Percentiles rank a stretch among this genome's conserved stretches.
phyloP scores from a whole-genome alignment of 192 early-diverging fungal genomes.

The Entophlyctis helioformis region DNA sequence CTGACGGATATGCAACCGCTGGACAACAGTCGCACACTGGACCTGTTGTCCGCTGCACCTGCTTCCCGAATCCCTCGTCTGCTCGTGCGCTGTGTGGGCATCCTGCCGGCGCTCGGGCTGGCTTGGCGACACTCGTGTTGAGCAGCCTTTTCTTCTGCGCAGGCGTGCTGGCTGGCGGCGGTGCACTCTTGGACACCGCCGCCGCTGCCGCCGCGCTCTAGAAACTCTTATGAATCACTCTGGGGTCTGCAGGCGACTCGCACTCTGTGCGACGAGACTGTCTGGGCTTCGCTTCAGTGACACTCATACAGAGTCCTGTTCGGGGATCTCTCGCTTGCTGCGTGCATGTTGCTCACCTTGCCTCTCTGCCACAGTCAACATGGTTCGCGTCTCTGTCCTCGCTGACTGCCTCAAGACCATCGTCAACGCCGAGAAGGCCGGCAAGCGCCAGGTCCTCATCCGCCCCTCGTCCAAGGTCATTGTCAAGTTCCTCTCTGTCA shows the following conservation, averaged over 20 bases:
- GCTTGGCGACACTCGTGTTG: constrained; percentile 17
- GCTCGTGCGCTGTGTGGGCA: background rate
- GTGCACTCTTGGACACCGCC: background rate
- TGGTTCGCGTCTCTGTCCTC: constrained; percentile 94
- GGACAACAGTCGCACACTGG: no score
- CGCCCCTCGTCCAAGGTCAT: constrained; percentile 98
- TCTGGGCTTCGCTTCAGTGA: background rate
- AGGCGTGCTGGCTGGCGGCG: background rate
- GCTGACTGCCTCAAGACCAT: constrained; percentile 96
- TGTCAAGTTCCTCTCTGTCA: constrained; percentile 96
- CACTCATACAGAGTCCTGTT: constrained; percentile 5
- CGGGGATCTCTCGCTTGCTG: background rate
- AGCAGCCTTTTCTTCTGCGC: constrained; percentile 1
- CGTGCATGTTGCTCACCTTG: background rate
- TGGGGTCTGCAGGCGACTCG: background rate
- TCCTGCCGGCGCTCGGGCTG: no score
- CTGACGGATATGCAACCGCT: no score
- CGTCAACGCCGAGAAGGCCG: constrained; percentile 96
- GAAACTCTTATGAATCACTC: background rate
- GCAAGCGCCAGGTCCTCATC: constrained; percentile 95
- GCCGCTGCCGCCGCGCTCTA: background rate
- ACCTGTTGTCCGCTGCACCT: no score
- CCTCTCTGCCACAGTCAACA: constrained; percentile 18
- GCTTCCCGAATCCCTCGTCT: constrained; percentile 11
- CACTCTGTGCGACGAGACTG: background rate